Conservation (phyloP, 257 asterid genomes). For the Gentiana dahurica region DNA sequence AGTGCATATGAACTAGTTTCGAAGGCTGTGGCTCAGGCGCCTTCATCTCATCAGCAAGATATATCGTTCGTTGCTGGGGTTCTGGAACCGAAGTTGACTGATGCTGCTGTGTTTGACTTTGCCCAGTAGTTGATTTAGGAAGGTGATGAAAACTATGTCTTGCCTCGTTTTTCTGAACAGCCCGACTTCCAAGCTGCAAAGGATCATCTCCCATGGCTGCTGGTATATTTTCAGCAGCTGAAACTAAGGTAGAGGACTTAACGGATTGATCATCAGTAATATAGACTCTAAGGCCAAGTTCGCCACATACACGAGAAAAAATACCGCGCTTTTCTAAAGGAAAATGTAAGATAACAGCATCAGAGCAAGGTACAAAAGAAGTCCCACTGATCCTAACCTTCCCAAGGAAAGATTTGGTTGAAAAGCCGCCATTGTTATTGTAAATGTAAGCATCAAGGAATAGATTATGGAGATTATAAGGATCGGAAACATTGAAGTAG, state of each 20-base stretch:
- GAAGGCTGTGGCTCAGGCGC: conserved; percentile 63
- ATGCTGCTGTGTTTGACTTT: conserved; percentile 27
- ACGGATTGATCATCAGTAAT: conserved; percentile 69
- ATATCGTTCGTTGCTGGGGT: conserved; percentile 33
- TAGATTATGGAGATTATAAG: conserved; percentile 47
- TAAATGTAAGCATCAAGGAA: conserved; percentile 59
- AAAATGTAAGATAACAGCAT: conserved; percentile 67
- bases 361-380: conserved; percentile 67
- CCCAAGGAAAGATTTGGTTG: conserved; percentile 62
- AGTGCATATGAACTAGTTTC: conserved; percentile 57
- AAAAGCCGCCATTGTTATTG: conserved; percentile 33
- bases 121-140: conserved; percentile 33
- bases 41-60: conserved; percentile 58
- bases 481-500: conserved; percentile 68
- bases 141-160: conserved; percentile 77
- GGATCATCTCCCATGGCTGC: conserved; percentile 16
- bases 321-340: conserved; percentile 82
- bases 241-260: conserved; percentile 42
- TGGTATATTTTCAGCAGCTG: conserved; percentile 25
- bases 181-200: conserved; percentile 10
- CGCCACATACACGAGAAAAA: conserved; percentile 78
- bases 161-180: conserved; percentile 27
- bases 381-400: conserved; percentile 65
- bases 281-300: conserved; percentile 75
- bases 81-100: conserved; percentile 24